Evolutionary conservation across 805 yeast species (phyloP).

Genomic region (Kodamaea laetipori): DNA sequence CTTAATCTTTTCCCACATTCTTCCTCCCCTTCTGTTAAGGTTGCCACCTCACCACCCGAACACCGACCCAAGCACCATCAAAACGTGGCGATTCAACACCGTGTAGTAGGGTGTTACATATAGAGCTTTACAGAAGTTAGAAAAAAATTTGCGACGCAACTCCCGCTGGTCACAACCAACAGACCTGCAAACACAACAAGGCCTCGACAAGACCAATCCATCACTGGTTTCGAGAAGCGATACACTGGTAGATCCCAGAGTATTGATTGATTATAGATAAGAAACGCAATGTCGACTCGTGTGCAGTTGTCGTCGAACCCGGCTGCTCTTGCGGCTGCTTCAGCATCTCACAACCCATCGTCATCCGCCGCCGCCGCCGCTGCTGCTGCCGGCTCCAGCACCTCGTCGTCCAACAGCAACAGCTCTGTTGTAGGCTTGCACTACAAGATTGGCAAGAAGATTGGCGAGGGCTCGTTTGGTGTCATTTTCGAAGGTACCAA

Average conservation of each 20-base stretch:
- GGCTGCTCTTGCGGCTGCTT: conserved; percentile 44
- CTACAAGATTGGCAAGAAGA: conserved; percentile 78
- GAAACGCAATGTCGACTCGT: conserved; percentile 26
- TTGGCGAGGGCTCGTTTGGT: conserved; percentile 88
- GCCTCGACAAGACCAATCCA: neutral
- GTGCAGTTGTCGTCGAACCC: conserved; percentile 33
- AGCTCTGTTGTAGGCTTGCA: conserved; percentile 60
- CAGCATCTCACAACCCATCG: conserved; percentile 31
- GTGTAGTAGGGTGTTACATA: conserved; percentile 7
- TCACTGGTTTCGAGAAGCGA: too few relatives aligned
- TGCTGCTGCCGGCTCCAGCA: conserved; percentile 20
- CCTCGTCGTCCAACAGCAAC: conserved; percentile 26
- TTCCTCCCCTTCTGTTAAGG: conserved; percentile 4
- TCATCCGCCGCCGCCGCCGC: conserved; percentile 15
- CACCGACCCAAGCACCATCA: conserved; percentile 1
- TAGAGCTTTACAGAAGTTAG: neutral
- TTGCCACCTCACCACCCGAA: conserved; percentile 4
- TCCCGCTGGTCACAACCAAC: neutral
- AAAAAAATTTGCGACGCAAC: neutral
- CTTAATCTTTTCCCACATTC: conserved; percentile 7
- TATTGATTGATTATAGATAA: neutral
- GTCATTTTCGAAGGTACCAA: conserved; percentile 82
- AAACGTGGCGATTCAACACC: conserved; percentile 2
- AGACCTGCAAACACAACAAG: neutral
- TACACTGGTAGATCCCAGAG: too few relatives aligned